phyloP scores from a whole-genome alignment of 441 rosid genomes.

The Arabidopsis hybrid region DNA sequence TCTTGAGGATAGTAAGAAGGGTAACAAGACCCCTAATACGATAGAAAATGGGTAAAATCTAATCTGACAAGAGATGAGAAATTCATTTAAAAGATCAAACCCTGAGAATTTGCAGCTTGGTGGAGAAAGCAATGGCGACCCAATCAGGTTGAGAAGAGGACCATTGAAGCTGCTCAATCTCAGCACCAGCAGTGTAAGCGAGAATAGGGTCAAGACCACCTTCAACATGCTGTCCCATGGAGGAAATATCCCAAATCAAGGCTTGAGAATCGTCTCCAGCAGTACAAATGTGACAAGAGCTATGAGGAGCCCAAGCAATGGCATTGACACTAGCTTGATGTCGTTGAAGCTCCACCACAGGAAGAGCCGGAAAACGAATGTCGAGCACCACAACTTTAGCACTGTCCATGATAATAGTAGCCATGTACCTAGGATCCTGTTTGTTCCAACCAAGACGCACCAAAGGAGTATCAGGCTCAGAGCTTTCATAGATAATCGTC shows the following conservation, averaged over 20 bases:
- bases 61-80: constrained; percentile 9
- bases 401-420: constrained; percentile 95
- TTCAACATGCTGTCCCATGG: constrained; percentile 94
- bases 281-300: constrained; percentile 95
- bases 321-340: constrained; percentile 94
- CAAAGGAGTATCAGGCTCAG: constrained; percentile 90
- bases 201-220: constrained; percentile 97
- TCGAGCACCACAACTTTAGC: constrained; percentile 94
- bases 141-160: constrained; percentile 97
- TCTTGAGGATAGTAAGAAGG: constrained; percentile 23
- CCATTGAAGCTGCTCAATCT: constrained; percentile 98
- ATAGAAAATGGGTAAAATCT: constrained; percentile 20
- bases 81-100: constrained; percentile 51
- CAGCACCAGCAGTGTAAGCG: constrained; percentile 94
- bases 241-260: constrained; percentile 90
- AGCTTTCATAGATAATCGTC: constrained; percentile 91
- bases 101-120: constrained; percentile 96
- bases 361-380: constrained; percentile 90
- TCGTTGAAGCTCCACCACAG: constrained; percentile 93
- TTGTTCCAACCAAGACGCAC: constrained; percentile 98
- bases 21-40: constrained; percentile 12
- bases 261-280: constrained; percentile 99
- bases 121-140: constrained; percentile 95
- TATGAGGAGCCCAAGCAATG: constrained; percentile 98
- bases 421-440: constrained; percentile 98